These are phyloP conservation scores for Pichia nanzhaoensis DNA, from an alignment of 805 yeast species.

Conservation along the genomic window DNA sequence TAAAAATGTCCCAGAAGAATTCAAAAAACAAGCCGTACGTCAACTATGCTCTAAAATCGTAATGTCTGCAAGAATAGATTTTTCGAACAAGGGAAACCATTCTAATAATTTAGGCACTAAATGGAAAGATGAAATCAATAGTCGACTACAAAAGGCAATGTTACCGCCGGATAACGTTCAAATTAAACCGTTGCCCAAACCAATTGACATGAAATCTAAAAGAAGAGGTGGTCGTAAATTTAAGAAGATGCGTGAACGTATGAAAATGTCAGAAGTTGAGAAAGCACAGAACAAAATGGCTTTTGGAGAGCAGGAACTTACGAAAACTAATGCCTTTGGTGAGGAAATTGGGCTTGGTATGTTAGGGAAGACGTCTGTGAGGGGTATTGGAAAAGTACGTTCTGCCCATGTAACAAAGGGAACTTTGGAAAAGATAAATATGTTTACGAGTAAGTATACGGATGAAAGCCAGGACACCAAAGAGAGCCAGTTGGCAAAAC, in stretches of 20 bases:
- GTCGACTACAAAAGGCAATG: slow-evolving; percentile 61
- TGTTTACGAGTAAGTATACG: slow-evolving; percentile 3
- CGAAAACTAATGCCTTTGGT: slow-evolving; percentile 57
- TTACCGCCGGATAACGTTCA: slow-evolving; percentile 69
- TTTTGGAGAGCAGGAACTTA: slow-evolving; percentile 70
- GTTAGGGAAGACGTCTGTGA: slow-evolving; percentile 34
- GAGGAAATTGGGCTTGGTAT: slow-evolving; percentile 82
- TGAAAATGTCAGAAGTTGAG: slow-evolving; percentile 72
- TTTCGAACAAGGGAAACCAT: slow-evolving; percentile 7
- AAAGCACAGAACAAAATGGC: slow-evolving; percentile 79
- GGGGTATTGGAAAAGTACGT: slow-evolving; percentile 15
- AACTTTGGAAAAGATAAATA: slow-evolving; percentile 11
- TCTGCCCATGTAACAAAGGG: slow-evolving; percentile 13
- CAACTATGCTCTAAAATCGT: slow-evolving; percentile 73
- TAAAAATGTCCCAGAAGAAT: slow-evolving; percentile 50
- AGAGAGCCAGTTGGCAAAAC: background rate
- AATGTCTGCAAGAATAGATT: slow-evolving; percentile 78
- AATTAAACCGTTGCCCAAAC: slow-evolving; percentile 66
- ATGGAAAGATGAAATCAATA: slow-evolving; percentile 53
- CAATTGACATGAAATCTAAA: slow-evolving; percentile 68
- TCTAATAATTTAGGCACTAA: slow-evolving; percentile 45
- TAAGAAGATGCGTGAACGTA: slow-evolving; percentile 74
- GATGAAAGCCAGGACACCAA: background rate
- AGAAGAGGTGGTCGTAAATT: slow-evolving; percentile 81
- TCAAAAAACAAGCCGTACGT: slow-evolving; percentile 64